Evolutionary conservation across 208 protist genomes (phyloP), one percentile per base, ranked within the genome.

Genomic region (Trypanosoma theileri): DNA sequence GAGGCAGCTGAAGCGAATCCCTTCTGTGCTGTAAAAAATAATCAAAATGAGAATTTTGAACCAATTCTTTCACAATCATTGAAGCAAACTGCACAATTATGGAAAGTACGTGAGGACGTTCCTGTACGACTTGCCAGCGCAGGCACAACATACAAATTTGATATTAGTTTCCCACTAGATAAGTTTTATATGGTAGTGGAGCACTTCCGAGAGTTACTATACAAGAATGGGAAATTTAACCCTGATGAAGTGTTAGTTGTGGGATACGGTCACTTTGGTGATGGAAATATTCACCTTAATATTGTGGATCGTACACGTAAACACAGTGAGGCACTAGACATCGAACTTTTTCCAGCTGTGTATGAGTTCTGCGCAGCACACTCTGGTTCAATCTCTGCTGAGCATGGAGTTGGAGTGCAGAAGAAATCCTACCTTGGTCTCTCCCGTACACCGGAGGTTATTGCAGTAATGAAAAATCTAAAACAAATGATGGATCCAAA

Each of bases 281-380:
- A 99, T 75, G 95, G 96, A 57, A 99, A 99, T 82, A 72, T 99
- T 19, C 98, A 99, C 72, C 69, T 99, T 22, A 99, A 98, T 74
- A 86, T 98, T 68, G 53, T 94, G 48, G 71, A 93, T 75, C 26
- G 69, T 19, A 89, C 80, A 22, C 79, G 81, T 45, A 72, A 61
- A 35, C 80, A 92, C 57, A 62, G 46, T 24, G 75, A 81, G 28
- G 66, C 70, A 58, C 72, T 89, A 16, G 77, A 88, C 19, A 73
- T 59, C n/a, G 73, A 67, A 28, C 73, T 89, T 22, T 86, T 90
- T 75, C 84, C 87, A 0, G 81, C 74, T 17, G 84, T 90, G 54
- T 91, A 89, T 70, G 82, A 86, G 45, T 88, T 86, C 74, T 86
- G 80, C 60, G 80, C 80, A 21, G 60, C 79, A 48, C 78, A 94